These are phyloP conservation scores for Epithele typhae DNA, from an alignment of 768 basidiomycete genomes.

Conservation along the genomic window DNA sequence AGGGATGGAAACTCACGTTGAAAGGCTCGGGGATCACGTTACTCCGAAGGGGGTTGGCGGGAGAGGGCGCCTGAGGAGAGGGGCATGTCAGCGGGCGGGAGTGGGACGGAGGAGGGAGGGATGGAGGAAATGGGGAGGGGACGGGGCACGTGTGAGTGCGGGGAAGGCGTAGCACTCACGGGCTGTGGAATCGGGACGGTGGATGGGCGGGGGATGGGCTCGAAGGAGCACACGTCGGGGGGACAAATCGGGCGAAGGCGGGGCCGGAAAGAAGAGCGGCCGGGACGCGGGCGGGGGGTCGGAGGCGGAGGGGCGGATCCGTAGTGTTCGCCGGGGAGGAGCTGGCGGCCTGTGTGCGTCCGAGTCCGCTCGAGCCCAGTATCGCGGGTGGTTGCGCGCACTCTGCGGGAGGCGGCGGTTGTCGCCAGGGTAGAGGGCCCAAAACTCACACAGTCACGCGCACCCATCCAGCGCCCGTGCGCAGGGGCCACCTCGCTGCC, in stretches of 20 bases:
- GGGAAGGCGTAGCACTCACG: background rate
- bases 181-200: slow-evolving; percentile 1
- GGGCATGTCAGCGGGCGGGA: background rate
- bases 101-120: background rate
- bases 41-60: background rate
- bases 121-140: background rate
- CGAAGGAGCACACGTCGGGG: background rate
- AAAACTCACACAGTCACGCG: slow-evolving; percentile 7
- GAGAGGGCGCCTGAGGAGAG: background rate
- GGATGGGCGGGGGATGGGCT: too few species aligned
- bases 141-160: background rate
- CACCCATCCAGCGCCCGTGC: background rate
- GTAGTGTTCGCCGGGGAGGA: background rate
- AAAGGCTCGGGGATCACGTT: background rate
- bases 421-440: background rate
- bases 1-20: background rate
- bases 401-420: background rate
- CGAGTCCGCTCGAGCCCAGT: background rate
- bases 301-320: background rate
- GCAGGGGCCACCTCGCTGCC: background rate
- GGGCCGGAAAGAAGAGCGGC: background rate
- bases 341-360: too few species aligned
- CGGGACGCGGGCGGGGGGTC: background rate
- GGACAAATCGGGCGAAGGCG: background rate
- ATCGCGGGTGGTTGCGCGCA: background rate